Conservation (phyloP, 306 rosid species). For the Gleditsia sinensis region DNA sequence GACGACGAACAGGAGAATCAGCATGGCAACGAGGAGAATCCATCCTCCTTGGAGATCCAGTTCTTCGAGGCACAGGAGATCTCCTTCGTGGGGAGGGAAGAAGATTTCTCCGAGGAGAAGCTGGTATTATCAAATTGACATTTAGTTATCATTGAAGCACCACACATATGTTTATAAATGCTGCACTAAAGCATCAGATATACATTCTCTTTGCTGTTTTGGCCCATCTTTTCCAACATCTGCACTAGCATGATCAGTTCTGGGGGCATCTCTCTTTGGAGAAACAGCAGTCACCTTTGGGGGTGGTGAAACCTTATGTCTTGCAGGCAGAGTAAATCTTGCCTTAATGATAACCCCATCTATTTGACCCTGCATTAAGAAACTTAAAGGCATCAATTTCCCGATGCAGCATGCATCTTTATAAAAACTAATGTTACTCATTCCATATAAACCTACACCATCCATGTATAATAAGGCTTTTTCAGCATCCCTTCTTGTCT, state of each 20-base stretch:
- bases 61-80: conserved; percentile 77
- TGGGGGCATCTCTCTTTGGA: conserved; percentile 72
- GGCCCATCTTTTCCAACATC: conserved; percentile 78
- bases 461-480: conserved; percentile 81
- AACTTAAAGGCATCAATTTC: conserved; percentile 29
- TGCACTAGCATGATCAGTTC: conserved; percentile 61
- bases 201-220: conserved; percentile 79
- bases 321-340: conserved; percentile 81
- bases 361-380: conserved; percentile 78
- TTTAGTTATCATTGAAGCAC: conserved; percentile 22
- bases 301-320: conserved; percentile 73
- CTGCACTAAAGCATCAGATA: conserved; percentile 10
- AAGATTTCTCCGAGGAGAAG: conserved; percentile 78
- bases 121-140: conserved; percentile 43
- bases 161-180: not conserved
- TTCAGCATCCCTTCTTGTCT: conserved; percentile 84
- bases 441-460: conserved; percentile 67
- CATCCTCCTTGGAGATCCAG: conserved; percentile 78
- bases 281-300: conserved; percentile 57
- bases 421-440: conserved; percentile 15
- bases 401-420: conserved; percentile 10
- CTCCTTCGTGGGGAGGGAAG: conserved; percentile 73
- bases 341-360: conserved; percentile 88
- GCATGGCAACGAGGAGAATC: conserved; percentile 61
- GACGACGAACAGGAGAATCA: conserved; percentile 67